Evolutionary conservation across 2,329 filamentous ascomycete genomes (phyloP).

Genomic region (Colletotrichum lindemuthianum): DNA sequence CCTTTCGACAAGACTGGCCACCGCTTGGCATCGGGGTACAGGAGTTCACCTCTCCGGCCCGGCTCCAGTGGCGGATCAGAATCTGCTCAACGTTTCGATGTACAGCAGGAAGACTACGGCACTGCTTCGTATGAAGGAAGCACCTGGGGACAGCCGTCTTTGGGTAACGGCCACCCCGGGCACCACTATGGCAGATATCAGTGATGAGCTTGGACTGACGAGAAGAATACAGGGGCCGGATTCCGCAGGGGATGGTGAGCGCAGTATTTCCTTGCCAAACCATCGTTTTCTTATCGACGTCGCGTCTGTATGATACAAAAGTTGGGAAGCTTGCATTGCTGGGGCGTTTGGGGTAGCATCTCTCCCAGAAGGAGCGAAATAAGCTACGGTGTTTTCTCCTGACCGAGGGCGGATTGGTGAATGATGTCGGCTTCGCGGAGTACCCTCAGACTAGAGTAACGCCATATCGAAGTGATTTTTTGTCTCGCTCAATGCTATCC

Average conservation of each 20-base stretch:
- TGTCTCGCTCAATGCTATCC: too few species aligned
- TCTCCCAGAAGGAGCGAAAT: not conserved
- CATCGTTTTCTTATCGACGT: constrained; percentile 1
- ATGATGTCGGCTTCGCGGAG: too few species aligned
- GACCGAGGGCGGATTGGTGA: too few species aligned
- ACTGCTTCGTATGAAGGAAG: constrained; percentile 29
- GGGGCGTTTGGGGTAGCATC: constrained; percentile 25
- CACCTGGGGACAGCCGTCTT: constrained; percentile 43
- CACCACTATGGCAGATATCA: constrained; percentile 51
- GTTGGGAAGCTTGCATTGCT: constrained; percentile 19
- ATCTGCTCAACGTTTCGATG: constrained; percentile 45
- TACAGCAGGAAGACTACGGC: constrained; percentile 22
- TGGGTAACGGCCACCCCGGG: constrained; percentile 44
- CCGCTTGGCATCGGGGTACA: constrained; percentile 56
- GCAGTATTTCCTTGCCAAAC: not conserved
- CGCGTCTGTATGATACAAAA: constrained; percentile 30
- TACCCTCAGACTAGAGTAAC: too few species aligned
- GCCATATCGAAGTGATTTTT: too few species aligned
- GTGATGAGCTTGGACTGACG: constrained; percentile 40
- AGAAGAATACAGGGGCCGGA: constrained; percentile 21
- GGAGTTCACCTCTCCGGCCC: constrained; percentile 62
- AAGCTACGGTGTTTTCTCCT: not conserved
- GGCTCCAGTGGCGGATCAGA: constrained; percentile 55
- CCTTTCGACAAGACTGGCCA: constrained; percentile 54
- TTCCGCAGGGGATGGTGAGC: constrained; percentile 31